Evolutionary conservation across 768 basidiomycete species (phyloP).

Genomic region (Psilocybe subaeruginosa): DNA sequence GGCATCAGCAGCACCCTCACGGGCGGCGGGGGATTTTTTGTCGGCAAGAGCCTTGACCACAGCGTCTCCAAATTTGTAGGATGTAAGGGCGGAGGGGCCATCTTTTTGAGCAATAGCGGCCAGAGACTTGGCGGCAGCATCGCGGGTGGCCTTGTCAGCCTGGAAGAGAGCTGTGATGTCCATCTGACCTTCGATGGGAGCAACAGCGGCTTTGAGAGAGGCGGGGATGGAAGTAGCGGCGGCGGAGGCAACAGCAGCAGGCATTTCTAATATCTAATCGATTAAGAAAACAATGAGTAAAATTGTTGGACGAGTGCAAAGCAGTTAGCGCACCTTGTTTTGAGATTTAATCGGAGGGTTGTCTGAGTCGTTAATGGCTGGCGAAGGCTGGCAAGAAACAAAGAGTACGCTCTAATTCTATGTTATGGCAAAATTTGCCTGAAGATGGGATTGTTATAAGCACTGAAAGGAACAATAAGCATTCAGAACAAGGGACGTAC

Average conservation of each 20-base stretch:
- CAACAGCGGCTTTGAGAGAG: constrained; percentile 66
- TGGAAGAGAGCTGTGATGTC: constrained; percentile 80
- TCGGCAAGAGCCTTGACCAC: constrained; percentile 84
- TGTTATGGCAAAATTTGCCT: constrained; percentile 42
- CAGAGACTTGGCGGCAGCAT: constrained; percentile 68
- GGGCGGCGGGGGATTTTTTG: constrained; percentile 93
- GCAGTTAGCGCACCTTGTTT: constrained; percentile 40
- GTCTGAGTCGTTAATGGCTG: constrained; percentile 48
- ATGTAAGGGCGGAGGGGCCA: constrained; percentile 75
- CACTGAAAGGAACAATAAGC: constrained; percentile 1
- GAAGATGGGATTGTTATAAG: constrained; percentile 11
- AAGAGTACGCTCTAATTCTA: constrained; percentile 65
- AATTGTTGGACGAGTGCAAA: neutral
- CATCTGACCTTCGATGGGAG: constrained; percentile 58
- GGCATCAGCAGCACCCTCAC: constrained; percentile 85
- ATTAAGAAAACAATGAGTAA: constrained; percentile 9
- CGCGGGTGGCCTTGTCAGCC: constrained; percentile 83
- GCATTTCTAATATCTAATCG: constrained; percentile 69
- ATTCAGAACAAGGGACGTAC: constrained; percentile 22
- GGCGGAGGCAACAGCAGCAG: constrained; percentile 73
- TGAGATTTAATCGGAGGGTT: constrained; percentile 33
- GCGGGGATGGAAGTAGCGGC: constrained; percentile 62
- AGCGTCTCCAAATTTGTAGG: constrained; percentile 72
- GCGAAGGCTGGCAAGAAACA: constrained; percentile 60
- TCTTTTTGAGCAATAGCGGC: constrained; percentile 81